Conservation (phyloP, 768 basidiomycete genomes). For the Clavaria fumosa region DNA sequence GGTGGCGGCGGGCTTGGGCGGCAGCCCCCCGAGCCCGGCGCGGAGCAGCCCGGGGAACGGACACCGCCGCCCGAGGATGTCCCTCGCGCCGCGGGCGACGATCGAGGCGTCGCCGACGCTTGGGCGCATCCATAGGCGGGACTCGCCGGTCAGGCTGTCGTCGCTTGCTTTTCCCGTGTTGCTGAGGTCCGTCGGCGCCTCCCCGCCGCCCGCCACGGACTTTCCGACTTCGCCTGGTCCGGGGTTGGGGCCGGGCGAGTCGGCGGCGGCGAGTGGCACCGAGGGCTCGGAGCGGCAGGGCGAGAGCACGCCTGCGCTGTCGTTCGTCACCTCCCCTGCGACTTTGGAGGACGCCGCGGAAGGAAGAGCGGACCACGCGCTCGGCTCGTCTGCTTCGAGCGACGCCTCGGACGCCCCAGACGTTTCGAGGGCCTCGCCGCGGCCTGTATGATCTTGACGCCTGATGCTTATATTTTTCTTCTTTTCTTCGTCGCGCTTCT, state of each 20-base stretch:
- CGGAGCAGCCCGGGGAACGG: slow-evolving; percentile 38
- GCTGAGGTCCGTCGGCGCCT: too few relatives aligned
- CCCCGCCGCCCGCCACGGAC: slow-evolving; percentile 1
- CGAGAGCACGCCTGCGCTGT: slow-evolving; percentile 45
- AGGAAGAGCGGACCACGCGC: slow-evolving; percentile 23
- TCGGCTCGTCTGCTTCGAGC: too few relatives aligned
- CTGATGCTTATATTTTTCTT: too few relatives aligned
- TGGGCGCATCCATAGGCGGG: background rate
- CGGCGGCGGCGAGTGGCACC: background rate
- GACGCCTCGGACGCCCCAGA: too few relatives aligned
- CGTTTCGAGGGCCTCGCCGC: too few relatives aligned
- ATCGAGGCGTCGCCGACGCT: slow-evolving; percentile 3
- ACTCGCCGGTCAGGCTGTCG: too few relatives aligned
- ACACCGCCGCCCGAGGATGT: slow-evolving; percentile 1
- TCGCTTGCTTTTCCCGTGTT: too few relatives aligned
- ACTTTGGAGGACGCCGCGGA: slow-evolving; percentile 37
- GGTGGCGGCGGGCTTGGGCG: slow-evolving; percentile 12
- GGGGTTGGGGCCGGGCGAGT: too few relatives aligned
- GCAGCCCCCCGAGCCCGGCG: slow-evolving; percentile 41
- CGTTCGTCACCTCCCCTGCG: slow-evolving; percentile 52
- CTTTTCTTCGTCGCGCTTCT: too few relatives aligned
- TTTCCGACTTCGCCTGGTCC: too few relatives aligned
- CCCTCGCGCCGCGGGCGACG: slow-evolving; percentile 5
- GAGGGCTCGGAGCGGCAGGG: background rate
- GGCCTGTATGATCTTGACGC: too few relatives aligned